Base-by-base conservation (phyloP, 192 early-diverging fungal genomes). In the Mycoemilia scoparia region DNA sequence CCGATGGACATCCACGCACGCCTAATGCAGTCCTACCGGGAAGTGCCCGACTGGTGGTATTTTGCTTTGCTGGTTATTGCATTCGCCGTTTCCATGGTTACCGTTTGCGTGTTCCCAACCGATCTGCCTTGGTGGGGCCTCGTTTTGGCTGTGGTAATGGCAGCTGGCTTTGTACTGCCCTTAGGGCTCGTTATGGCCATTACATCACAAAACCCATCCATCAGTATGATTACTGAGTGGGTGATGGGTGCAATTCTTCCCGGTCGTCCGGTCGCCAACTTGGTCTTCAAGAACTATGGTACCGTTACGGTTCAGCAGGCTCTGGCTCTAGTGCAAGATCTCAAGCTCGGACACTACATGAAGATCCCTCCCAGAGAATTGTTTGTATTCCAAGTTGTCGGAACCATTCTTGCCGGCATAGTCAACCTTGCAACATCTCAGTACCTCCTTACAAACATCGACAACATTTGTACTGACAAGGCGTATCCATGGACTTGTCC, bases 251-350 rank as follows among this genome's bases (percentile, higher is more conserved):
- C 54, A 28, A 57, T 71, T 21, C 40, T 59, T 28, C 72, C 76
- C n/a, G 74, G 74, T 17, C 49, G 59, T 23, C 68, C 71, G 5
- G 60, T 73, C 15, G 60, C 54, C 13, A 69, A 67, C 39, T 70
- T 82, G 66, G 64, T 62, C 15, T 82, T 79, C 65, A 82, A 82
- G 60, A 72, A 70, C 1, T 66, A 71, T 32, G 69, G 70, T 19
- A 67, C 58, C 37, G 65, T 68, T 16, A 69, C 64, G 5, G 64
- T 66, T 3, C 49, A 57, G 12, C 70, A 78, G 44, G 79, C 68
- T 9, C 51, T 83, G 11, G 33, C 47, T 5, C 70, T 83, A 47
- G 42, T 64, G 7, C 58, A 63, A 21, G 73, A 76, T 30, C 43
- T 69, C 11, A 77, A 76, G 38, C 29, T 76, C 21, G 74, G 73